Base-by-base conservation (phyloP, 176 grass and related monocot genomes). In the Elaeis guineensis region DNA sequence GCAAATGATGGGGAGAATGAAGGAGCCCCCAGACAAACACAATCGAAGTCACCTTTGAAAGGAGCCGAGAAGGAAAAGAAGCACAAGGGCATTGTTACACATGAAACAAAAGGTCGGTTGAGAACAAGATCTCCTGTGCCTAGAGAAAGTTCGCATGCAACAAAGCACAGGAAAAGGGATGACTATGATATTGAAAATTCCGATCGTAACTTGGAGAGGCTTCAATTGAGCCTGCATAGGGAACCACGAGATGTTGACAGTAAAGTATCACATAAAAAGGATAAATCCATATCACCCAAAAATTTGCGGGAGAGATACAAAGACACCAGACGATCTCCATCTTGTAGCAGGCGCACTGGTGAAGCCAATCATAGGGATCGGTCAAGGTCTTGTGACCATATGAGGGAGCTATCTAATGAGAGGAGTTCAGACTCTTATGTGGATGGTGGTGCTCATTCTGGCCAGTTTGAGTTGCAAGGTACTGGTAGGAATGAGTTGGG, bases 401-500 rank as follows among this genome's bases (percentile, higher is more conserved):
- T 6, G 0, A 51, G 52, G 21, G 72, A 75, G 32, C 63, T 1
- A 18, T 63, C 59, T 14, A 19, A 55, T 56, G 70, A 73, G 23
- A 73, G 17, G 18, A 16, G 16, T 54, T 63, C n/a, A 21, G 25
- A 63, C 54, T 16, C 51, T 54, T 49, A 21, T 54, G 50, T 25
- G n/a, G 50, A 63, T 73, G 59, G 51, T 73, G 59, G 51, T 24
- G 48, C 19, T 63, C 29, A 22, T 39, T 59, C 30, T 61, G 49
- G 63, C 23, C 55, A 21, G 49, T 74, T 85, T 63, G 67, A 60
- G 39, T 79, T 58, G 9, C 51, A 26, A 20, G 63, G 57, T 59
- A 75, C 56, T 78, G 8, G 51, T 7, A 72, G 71, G 70, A 64
- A 62, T 63, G 80, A 77, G 51, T 56, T 57, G 51, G 68, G 21